Percentiles rank a stretch among this genome's conserved stretches.
Evolutionary conservation across 805 yeast genomes (phyloP).

Genomic region (Wickerhamomyces pijperi): DNA sequence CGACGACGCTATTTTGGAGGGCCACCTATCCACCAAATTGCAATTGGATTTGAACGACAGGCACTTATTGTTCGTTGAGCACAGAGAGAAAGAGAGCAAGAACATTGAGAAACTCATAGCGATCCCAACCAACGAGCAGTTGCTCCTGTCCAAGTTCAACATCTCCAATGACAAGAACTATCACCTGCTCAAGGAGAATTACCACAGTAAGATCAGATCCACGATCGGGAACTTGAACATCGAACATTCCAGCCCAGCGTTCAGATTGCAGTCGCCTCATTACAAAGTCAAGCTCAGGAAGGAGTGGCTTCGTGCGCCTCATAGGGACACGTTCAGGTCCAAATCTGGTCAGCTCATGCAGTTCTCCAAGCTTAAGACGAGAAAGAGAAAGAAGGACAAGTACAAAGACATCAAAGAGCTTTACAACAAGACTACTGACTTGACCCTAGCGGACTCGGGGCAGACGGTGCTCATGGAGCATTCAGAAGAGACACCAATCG

Average conservation of each 20-base stretch:
- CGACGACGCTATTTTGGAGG: constrained; percentile 69
- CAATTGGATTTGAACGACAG: constrained; percentile 84
- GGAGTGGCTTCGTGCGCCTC: constrained; percentile 64
- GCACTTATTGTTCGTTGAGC: constrained; percentile 54
- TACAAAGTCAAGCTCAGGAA: constrained; percentile 69
- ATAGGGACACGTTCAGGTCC: constrained; percentile 63
- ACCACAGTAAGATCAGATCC: constrained; percentile 84
- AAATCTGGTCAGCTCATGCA: constrained; percentile 70
- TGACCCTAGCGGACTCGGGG: constrained; percentile 77
- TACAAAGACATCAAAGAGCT: constrained; percentile 73
- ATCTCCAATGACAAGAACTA: constrained; percentile 85
- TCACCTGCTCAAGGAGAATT: constrained; percentile 71
- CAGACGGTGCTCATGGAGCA: constrained; percentile 75
- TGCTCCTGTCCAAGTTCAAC: constrained; percentile 53
- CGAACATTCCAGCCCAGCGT: constrained; percentile 86
- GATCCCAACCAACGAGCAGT: constrained; percentile 44
- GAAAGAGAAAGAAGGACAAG: constrained; percentile 84
- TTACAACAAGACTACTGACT: constrained; percentile 58
- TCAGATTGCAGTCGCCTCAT: constrained; percentile 79
- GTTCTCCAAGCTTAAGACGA: constrained; percentile 60
- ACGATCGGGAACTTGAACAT: constrained; percentile 84
- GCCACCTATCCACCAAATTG: constrained; percentile 32
- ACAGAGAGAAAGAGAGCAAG: constrained; percentile 9
- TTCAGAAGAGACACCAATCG: constrained; percentile 78
- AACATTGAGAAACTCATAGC: neutral